These are phyloP conservation scores for Boletus sp. DNA, from an alignment of 768 basidiomycete genomes.

Conservation along the genomic window DNA sequence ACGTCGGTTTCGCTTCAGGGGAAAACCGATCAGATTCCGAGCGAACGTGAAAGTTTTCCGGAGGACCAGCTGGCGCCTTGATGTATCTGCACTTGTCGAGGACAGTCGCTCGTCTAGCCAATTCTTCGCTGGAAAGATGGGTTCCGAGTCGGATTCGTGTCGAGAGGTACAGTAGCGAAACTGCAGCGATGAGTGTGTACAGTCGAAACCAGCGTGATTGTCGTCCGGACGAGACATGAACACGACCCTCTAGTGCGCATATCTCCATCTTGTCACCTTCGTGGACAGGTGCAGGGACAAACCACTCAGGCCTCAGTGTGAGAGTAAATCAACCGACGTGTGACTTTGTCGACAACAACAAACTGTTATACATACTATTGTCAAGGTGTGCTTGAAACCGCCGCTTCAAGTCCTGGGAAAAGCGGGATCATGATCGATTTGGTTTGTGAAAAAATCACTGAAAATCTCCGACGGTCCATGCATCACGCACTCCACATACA, in stretches of 20 bases:
- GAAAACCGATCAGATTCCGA: constrained; percentile 64
- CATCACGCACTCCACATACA: constrained; percentile 6
- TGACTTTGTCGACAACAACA: too few relatives aligned
- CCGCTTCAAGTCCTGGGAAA: too few relatives aligned
- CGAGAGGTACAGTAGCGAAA: constrained; percentile 6
- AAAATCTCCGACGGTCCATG: not conserved
- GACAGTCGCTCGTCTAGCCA: constrained; percentile 20
- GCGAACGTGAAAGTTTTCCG: constrained; percentile 47
- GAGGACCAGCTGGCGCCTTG: constrained; percentile 41
- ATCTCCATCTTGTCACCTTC: not conserved
- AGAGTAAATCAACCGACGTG: too few relatives aligned
- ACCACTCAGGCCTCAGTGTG: too few relatives aligned
- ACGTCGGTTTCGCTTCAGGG: constrained; percentile 57
- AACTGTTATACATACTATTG: too few relatives aligned
- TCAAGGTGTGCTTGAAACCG: too few relatives aligned
- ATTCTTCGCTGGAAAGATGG: constrained; percentile 7
- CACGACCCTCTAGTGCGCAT: not conserved
- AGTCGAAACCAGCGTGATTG: constrained; percentile 5
- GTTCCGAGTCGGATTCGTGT: not conserved
- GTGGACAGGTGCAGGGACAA: too few relatives aligned
- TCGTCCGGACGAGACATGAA: not conserved
- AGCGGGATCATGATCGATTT: too few relatives aligned
- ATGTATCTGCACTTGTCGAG: constrained; percentile 46
- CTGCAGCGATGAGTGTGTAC: constrained; percentile 3
- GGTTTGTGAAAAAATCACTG: too few relatives aligned